These are phyloP conservation scores for Eimeria acervulina DNA, from an alignment of 169 alveolate species.

Conservation along the genomic window DNA sequence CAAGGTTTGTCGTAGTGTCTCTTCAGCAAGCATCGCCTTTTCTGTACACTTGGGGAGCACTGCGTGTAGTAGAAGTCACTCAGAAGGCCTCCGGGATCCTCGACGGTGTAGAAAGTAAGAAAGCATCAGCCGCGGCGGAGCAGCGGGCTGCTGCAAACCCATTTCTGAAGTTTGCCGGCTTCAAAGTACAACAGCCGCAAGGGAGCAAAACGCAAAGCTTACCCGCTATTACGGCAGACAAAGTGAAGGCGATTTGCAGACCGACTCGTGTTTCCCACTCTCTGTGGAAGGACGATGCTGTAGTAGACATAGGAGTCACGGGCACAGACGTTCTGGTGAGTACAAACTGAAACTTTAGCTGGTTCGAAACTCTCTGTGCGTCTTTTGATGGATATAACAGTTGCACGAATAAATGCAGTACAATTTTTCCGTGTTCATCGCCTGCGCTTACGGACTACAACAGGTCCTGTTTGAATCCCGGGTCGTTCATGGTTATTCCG, in stretches of 20 bases:
- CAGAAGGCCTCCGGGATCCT: background rate
- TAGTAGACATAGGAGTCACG: slow-evolving; percentile 43
- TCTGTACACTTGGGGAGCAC: slow-evolving; percentile 84
- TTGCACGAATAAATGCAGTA: background rate
- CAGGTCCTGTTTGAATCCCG: slow-evolving; percentile 67
- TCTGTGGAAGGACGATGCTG: slow-evolving; percentile 73
- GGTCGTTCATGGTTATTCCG: slow-evolving; percentile 52
- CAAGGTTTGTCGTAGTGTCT: slow-evolving; percentile 81
- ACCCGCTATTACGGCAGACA: background rate
- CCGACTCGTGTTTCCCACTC: slow-evolving; percentile 77
- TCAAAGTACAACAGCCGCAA: slow-evolving; percentile 53
- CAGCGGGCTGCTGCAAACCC: slow-evolving; percentile 61
- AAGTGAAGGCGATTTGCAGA: slow-evolving; percentile 48
- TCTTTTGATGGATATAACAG: background rate
- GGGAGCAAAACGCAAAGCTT: background rate
- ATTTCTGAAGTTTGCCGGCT: slow-evolving; percentile 51
- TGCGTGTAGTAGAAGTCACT: slow-evolving; percentile 12
- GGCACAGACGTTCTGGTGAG: slow-evolving; percentile 61
- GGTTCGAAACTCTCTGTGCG: background rate
- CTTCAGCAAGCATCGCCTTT: slow-evolving; percentile 49
- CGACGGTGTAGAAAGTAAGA: slow-evolving; percentile 13
- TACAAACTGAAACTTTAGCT: background rate
- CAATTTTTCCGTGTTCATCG: background rate
- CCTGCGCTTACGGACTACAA: background rate
- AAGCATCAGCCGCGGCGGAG: slow-evolving; percentile 10